Conservation (phyloP, 2,329 filamentous ascomycete genomes). For the Zelopaecilomyces penicillatus region DNA sequence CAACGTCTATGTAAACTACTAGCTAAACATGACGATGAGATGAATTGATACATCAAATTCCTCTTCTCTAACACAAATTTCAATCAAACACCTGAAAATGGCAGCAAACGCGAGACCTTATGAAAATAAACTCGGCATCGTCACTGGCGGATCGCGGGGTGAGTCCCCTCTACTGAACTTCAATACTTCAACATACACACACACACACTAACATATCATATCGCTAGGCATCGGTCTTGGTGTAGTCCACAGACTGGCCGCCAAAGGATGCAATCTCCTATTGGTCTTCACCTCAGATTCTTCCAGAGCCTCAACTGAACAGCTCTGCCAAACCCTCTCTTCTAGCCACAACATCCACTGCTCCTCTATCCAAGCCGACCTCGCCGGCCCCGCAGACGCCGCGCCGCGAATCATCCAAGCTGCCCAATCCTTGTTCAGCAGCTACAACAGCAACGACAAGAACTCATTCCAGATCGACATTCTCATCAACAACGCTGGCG, state of each 20-base stretch:
- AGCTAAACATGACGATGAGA: too few species aligned
- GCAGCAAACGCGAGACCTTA: slow-evolving; percentile 17
- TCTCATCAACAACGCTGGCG: slow-evolving; percentile 79
- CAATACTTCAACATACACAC: not conserved
- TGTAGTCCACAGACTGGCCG: slow-evolving; percentile 48
- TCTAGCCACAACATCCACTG: slow-evolving; percentile 30
- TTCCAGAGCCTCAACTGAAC: slow-evolving; percentile 38
- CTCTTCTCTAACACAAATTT: too few species aligned
- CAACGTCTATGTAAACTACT: too few species aligned
- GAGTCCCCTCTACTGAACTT: slow-evolving; percentile 1
- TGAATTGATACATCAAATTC: too few species aligned
- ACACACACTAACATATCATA: not conserved
- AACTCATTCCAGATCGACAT: slow-evolving; percentile 55
- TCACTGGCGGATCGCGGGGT: slow-evolving; percentile 28
- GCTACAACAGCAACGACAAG: slow-evolving; percentile 11
- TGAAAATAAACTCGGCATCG: slow-evolving; percentile 24
- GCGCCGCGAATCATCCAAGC: slow-evolving; percentile 21
- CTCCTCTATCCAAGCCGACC: slow-evolving; percentile 21
- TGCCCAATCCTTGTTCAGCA: slow-evolving; percentile 18
- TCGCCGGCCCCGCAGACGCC: slow-evolving; percentile 18
- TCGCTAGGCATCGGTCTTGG: slow-evolving; percentile 44
- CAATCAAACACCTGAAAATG: slow-evolving; percentile 8
- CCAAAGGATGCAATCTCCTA: slow-evolving; percentile 51
- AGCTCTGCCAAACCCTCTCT: slow-evolving; percentile 39
- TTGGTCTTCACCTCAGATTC: slow-evolving; percentile 52